Percentiles rank a stretch among this genome's conserved stretches.
phyloP scores from a whole-genome alignment of 1,284 basidiomycete species.

The Ustilago curta region DNA sequence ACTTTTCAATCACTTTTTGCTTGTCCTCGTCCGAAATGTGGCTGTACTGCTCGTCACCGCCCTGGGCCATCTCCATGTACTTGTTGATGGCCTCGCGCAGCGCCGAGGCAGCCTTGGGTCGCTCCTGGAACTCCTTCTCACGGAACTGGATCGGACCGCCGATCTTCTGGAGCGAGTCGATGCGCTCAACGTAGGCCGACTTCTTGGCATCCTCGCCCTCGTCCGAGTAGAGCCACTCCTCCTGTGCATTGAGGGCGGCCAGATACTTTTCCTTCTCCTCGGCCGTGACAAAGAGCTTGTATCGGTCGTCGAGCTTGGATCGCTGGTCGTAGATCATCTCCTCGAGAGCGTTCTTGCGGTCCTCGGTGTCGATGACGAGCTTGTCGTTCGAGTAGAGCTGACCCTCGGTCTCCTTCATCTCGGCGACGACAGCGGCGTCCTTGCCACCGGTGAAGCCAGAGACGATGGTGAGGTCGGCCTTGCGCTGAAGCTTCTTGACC shows the following conservation, averaged over 20 bases:
- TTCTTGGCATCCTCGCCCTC: conserved; percentile 68
- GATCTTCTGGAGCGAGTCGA: conserved; percentile 64
- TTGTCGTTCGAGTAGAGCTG: conserved; percentile 68
- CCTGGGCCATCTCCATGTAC: conserved; percentile 63
- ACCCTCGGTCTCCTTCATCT: conserved; percentile 66
- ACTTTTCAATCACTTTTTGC: conserved; percentile 68
- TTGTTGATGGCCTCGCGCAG: conserved; percentile 67
- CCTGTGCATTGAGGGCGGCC: conserved; percentile 58
- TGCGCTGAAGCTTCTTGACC: conserved; percentile 69
- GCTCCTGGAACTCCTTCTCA: conserved; percentile 63
- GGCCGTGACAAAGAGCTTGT: conserved; percentile 59
- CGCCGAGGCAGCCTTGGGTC: conserved; percentile 65
- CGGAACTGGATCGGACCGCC: conserved; percentile 64
- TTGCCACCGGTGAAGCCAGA: conserved; percentile 59
- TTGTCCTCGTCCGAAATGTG: conserved; percentile 68
- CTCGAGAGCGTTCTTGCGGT: conserved; percentile 69
- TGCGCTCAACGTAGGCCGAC: conserved; percentile 64
- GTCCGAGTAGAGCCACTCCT: conserved; percentile 69
- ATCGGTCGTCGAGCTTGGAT: conserved; percentile 67
- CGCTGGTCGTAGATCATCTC: conserved; percentile 69
- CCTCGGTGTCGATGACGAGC: conserved; percentile 69
- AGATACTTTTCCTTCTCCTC: conserved; percentile 68
- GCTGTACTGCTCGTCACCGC: conserved; percentile 66
- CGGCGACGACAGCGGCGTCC: conserved; percentile 55
- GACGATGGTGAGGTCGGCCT: conserved; percentile 63